phyloP scores from a whole-genome alignment of 1,284 basidiomycete genomes.

The Boletus sp. region DNA sequence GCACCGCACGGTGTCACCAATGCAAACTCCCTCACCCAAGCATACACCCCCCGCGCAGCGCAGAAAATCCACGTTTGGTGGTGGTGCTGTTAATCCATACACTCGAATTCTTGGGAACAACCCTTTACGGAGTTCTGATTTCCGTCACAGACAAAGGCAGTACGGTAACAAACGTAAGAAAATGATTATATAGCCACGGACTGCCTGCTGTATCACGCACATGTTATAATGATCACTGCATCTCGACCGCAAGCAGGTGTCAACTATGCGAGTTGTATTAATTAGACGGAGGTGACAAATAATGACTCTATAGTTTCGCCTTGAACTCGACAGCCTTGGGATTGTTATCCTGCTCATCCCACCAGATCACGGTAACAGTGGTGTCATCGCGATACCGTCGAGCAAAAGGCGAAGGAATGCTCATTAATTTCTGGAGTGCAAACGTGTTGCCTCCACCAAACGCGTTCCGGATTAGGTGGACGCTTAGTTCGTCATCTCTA shows the following conservation, averaged over 20 bases:
- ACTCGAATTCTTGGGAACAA: slow-evolving; percentile 34
- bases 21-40: slow-evolving; percentile 25
- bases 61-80: slow-evolving; percentile 33
- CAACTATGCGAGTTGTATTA: not conserved
- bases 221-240: slow-evolving; percentile 9
- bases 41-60: slow-evolving; percentile 20
- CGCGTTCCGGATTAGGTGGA: slow-evolving; percentile 92
- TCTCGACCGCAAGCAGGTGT: not conserved
- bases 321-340: slow-evolving; percentile 31
- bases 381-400: slow-evolving; percentile 85
- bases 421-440: slow-evolving; percentile 68
- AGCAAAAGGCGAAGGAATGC: slow-evolving; percentile 80
- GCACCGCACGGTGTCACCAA: slow-evolving; percentile 29
- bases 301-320: slow-evolving; percentile 37
- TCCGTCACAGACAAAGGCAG: slow-evolving; percentile 20
- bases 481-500: slow-evolving; percentile 81
- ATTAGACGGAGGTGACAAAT: not conserved
- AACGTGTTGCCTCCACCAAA: slow-evolving; percentile 81
- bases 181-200: slow-evolving; percentile 27
- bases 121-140: slow-evolving; percentile 32
- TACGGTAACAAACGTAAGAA: slow-evolving; percentile 32
- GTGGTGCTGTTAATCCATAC: slow-evolving; percentile 36
- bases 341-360: slow-evolving; percentile 55
- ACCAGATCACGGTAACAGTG: slow-evolving; percentile 86
- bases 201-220: slow-evolving; percentile 12